Evolutionary conservation across 352 stramenopile genomes (phyloP).

Genomic region (Globisporangium nodosum): DNA sequence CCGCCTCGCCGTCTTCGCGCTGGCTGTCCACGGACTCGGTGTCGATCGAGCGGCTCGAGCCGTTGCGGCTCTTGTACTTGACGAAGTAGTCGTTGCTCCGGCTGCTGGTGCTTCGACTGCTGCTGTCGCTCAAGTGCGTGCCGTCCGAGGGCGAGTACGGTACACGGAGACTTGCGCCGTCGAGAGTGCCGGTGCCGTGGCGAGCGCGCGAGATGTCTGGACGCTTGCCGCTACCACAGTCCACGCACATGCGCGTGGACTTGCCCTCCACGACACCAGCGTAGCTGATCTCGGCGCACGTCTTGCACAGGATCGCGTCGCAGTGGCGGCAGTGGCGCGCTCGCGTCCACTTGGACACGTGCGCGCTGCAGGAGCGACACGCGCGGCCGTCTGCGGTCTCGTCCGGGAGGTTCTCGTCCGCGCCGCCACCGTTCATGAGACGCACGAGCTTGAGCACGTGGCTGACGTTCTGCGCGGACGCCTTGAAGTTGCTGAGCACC

Average conservation of each 20-base stretch:
- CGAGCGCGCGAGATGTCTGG: not conserved
- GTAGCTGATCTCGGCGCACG: conserved; percentile 42
- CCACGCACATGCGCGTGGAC: conserved; percentile 54
- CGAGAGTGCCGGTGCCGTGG: too few species aligned
- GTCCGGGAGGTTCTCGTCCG: conserved; percentile 11
- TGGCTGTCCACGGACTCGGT: conserved; percentile 31
- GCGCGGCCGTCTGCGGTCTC: conserved; percentile 18
- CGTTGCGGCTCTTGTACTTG: not conserved
- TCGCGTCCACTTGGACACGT: conserved; percentile 59
- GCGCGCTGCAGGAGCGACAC: conserved; percentile 48
- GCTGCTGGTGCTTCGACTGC: not conserved
- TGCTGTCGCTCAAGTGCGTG: not conserved
- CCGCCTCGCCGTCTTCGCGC: conserved; percentile 11
- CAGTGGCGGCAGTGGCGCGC: conserved; percentile 59
- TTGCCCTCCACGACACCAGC: conserved; percentile 23
- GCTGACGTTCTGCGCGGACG: conserved; percentile 41
- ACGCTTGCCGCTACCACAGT: conserved; percentile 25
- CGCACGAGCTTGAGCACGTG: conserved; percentile 65
- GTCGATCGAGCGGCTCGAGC: conserved; percentile 21
- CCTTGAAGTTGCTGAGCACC: conserved; percentile 38
- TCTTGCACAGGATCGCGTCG: conserved; percentile 56
- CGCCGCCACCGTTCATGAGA: conserved; percentile 16
- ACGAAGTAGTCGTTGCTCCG: not conserved
- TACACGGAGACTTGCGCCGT: too few species aligned
- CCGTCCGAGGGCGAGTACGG: too few species aligned